Evolutionary conservation across 2,329 filamentous ascomycete genomes (phyloP).

Genomic region (Xylogone sp.): DNA sequence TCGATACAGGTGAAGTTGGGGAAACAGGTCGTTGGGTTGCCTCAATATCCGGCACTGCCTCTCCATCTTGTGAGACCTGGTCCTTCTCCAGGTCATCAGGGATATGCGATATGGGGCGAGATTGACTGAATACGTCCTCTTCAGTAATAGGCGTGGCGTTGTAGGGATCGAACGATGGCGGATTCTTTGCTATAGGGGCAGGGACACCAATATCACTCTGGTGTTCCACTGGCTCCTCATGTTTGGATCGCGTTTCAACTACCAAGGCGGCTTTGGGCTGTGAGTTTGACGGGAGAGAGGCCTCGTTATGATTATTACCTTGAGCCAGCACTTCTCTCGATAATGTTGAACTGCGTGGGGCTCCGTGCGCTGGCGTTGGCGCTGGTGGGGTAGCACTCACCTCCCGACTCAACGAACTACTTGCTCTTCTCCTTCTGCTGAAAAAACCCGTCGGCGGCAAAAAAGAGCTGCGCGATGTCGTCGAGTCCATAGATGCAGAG

Average conservation of each 20-base stretch:
- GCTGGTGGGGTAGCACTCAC: neutral
- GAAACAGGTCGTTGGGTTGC: neutral
- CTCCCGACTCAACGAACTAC: neutral
- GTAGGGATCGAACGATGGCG: conserved; percentile 32
- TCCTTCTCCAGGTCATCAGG: neutral
- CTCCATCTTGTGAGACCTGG: neutral
- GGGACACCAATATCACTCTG: conserved; percentile 16
- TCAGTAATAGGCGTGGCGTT: conserved; percentile 33
- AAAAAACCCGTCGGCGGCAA: neutral
- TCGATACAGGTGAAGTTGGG: too few relatives aligned
- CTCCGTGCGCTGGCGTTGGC: neutral
- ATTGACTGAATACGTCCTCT: conserved; percentile 22
- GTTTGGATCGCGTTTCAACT: neutral
- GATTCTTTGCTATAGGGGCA: conserved; percentile 31
- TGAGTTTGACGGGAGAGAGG: neutral
- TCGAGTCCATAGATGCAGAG: neutral
- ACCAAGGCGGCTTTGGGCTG: neutral
- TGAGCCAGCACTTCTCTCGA: neutral
- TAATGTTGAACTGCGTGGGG: neutral
- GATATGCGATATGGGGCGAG: neutral
- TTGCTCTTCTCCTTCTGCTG: neutral
- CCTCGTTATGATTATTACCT: neutral
- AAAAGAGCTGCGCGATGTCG: neutral
- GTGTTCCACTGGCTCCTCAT: conserved; percentile 2
- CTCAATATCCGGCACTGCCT: neutral